Evolutionary conservation across 768 basidiomycete genomes (phyloP).

Genomic region (Russula ochroleuca): DNA sequence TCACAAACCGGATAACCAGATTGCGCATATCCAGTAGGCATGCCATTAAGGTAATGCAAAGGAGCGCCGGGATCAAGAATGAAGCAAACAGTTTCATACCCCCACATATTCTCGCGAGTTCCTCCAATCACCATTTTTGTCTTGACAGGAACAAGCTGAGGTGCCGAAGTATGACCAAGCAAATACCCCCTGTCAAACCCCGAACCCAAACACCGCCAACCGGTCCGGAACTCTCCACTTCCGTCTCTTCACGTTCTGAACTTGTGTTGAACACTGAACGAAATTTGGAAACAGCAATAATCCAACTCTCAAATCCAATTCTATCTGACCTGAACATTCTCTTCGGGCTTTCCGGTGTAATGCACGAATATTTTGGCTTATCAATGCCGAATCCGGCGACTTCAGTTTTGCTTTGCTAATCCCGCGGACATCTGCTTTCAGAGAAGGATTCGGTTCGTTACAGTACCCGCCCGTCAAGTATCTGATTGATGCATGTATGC

Average conservation of each 20-base stretch:
- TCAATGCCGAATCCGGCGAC: background rate
- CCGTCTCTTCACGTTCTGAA: background rate
- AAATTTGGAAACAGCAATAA: too few species aligned
- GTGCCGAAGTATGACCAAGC: background rate
- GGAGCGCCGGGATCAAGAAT: background rate
- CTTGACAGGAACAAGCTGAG: background rate
- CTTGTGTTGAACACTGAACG: background rate
- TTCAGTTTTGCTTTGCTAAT: constrained; percentile 18
- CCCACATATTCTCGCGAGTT: background rate
- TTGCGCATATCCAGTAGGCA: background rate
- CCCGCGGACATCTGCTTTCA: background rate
- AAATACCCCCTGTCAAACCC: background rate
- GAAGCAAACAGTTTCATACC: background rate
- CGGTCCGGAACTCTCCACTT: too few species aligned
- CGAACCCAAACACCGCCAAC: too few species aligned
- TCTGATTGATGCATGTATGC: background rate
- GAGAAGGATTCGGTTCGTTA: background rate
- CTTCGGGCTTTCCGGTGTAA: too few species aligned
- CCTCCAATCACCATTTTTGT: background rate
- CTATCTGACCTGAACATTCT: too few species aligned
- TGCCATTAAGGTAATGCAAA: too few species aligned
- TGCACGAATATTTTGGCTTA: background rate
- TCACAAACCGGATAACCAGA: constrained; percentile 13
- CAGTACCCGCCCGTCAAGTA: background rate
- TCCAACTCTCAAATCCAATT: too few species aligned